A percentile compares a stretch with the other conserved stretches of the same genome.
These are phyloP conservation scores for Xylaria sp. DNA, from an alignment of 2,329 filamentous ascomycete species.

Conservation along the genomic window DNA sequence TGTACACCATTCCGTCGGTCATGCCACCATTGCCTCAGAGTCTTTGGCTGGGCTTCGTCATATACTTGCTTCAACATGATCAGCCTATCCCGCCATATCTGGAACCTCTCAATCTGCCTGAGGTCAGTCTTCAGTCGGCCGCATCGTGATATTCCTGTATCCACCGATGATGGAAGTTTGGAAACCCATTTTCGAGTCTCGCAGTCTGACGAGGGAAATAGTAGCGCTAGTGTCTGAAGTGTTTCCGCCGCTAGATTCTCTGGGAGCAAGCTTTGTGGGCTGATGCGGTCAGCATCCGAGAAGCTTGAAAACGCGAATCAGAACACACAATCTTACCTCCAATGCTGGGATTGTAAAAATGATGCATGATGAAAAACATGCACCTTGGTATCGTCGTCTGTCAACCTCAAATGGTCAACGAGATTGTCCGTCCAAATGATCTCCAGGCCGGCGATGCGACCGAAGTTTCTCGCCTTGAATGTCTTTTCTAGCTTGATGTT, in stretches of 20 bases:
- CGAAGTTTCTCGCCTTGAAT: conserved; percentile 42
- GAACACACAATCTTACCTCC: conserved; percentile 11
- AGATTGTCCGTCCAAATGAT: conserved; percentile 52
- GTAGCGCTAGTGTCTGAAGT: conserved; percentile 20
- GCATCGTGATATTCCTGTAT: conserved; percentile 44
- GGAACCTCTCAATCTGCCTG: conserved; percentile 50
- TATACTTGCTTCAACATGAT: conserved; percentile 56
- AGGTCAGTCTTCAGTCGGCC: conserved; percentile 50
- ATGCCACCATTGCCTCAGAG: conserved; percentile 55
- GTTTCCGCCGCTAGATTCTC: conserved; percentile 14
- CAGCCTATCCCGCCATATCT: conserved; percentile 57
- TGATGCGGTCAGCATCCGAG: conserved; percentile 10
- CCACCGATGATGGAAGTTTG: conserved; percentile 36
- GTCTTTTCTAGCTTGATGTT: conserved; percentile 34
- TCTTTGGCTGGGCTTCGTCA: conserved; percentile 52
- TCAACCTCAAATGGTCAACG: conserved; percentile 52
- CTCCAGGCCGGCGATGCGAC: conserved; percentile 49
- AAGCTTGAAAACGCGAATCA: neutral
- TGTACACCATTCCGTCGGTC: conserved; percentile 55
- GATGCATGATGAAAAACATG: conserved; percentile 54
- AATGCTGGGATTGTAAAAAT: conserved; percentile 48
- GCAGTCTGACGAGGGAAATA: conserved; percentile 43
- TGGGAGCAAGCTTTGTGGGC: conserved; percentile 20
- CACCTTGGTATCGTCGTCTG: conserved; percentile 51
- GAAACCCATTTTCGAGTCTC: conserved; percentile 17